Percentiles rank a stretch among this genome's conserved stretches.
These are phyloP conservation scores for Cytospora piceae DNA, from an alignment of 2,329 filamentous ascomycete species.

Conservation along the genomic window DNA sequence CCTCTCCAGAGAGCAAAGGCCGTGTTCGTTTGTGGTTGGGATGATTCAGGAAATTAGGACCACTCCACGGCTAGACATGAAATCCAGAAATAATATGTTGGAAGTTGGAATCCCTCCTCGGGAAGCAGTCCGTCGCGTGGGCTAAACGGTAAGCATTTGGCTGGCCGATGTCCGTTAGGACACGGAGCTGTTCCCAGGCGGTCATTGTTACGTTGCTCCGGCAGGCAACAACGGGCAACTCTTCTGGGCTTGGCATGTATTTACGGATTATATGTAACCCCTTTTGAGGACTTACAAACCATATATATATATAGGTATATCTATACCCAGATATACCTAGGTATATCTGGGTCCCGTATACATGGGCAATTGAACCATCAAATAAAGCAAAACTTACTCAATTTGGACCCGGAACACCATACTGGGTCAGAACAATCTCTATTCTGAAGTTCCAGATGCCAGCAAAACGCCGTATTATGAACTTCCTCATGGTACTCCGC, in stretches of 20 bases:
- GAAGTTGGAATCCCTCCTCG: background rate
- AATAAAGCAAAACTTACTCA: background rate
- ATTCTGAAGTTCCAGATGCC: constrained; percentile 34
- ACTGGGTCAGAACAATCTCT: constrained; percentile 19
- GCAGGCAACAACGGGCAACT: constrained; percentile 25
- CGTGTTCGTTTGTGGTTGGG: background rate
- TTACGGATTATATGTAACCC: too few species aligned
- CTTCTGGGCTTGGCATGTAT: background rate
- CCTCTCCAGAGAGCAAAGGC: background rate
- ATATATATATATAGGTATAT: too few species aligned
- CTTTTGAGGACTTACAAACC: too few species aligned
- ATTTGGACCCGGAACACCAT: background rate
- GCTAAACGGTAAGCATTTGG: constrained; percentile 19
- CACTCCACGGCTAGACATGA: background rate
- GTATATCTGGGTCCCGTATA: too few species aligned
- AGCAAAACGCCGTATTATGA: constrained; percentile 37
- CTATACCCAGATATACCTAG: too few species aligned
- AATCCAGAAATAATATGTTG: background rate
- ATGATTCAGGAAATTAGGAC: background rate
- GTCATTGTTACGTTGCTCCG: constrained; percentile 16
- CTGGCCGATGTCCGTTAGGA: constrained; percentile 17
- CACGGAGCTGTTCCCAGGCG: constrained; percentile 27
- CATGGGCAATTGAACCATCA: too few species aligned
- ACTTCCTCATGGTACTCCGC: constrained; percentile 33
- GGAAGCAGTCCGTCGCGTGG: constrained; percentile 10